Evolutionary conservation across 208 protist genomes (phyloP).

Genomic region (Leptomonas pyrrhocoris): DNA sequence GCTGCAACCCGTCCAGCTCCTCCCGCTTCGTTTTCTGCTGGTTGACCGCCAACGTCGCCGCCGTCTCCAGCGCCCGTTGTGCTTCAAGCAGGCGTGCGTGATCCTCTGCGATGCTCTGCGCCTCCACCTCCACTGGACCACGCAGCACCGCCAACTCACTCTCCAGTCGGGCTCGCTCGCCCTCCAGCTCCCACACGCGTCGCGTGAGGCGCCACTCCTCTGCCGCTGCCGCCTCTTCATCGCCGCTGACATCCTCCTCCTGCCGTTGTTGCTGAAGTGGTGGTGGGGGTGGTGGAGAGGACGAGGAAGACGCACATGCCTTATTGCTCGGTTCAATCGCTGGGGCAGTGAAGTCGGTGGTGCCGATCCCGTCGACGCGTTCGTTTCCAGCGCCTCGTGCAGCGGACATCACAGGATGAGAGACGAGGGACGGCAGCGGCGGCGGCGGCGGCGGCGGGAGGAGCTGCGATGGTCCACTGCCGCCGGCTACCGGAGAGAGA

Average conservation of each 20-base stretch:
- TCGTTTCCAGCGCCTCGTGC: neutral
- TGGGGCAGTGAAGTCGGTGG: neutral
- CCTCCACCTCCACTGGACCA: conserved; percentile 34
- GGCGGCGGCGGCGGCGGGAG: neutral
- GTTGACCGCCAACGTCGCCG: conserved; percentile 27
- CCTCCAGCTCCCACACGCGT: conserved; percentile 34
- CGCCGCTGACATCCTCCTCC: neutral
- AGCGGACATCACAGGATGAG: neutral
- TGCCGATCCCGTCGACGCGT: neutral
- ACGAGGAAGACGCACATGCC: neutral
- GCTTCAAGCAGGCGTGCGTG: conserved; percentile 33
- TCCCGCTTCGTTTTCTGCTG: conserved; percentile 28
- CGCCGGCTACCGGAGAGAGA: neutral
- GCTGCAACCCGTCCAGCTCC: conserved; percentile 21
- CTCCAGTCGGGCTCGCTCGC: conserved; percentile 36
- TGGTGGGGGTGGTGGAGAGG: neutral
- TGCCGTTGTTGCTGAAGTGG: neutral
- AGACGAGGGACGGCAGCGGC: conserved; percentile 5
- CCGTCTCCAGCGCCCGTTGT: conserved; percentile 32
- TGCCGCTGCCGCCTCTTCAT: conserved; percentile 15
- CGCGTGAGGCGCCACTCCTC: conserved; percentile 35
- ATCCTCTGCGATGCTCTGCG: conserved; percentile 29
- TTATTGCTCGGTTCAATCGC: no score
- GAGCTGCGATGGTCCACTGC: neutral
- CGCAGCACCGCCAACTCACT: conserved; percentile 41